Conservation (phyloP, 305 asterid genomes). For the Lippia alba region DNA sequence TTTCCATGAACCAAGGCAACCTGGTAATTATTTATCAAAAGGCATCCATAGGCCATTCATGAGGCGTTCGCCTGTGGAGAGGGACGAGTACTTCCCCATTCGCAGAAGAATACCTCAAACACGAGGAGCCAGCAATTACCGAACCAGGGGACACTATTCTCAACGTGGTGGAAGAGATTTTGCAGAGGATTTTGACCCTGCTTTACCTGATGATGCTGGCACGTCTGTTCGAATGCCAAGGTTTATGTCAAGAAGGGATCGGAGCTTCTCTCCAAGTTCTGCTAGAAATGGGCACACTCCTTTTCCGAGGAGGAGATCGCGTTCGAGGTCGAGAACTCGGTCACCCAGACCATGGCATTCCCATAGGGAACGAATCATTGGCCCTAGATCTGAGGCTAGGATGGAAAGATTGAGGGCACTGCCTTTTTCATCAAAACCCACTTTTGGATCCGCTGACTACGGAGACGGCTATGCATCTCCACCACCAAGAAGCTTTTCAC, state of each 20-base stretch:
- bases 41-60: slow-evolving; percentile 50
- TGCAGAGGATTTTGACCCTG: slow-evolving; percentile 52
- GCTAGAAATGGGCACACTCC: slow-evolving; percentile 46
- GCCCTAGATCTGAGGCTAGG: slow-evolving; percentile 56
- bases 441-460: slow-evolving; percentile 56
- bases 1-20: slow-evolving; percentile 53
- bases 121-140: slow-evolving; percentile 43
- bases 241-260: slow-evolving; percentile 57
- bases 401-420: slow-evolving; percentile 53
- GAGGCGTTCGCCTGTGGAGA: slow-evolving; percentile 60
- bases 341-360: slow-evolving; percentile 76
- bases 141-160: slow-evolving; percentile 57
- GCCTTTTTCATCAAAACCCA: slow-evolving; percentile 52
- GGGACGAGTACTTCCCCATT: slow-evolving; percentile 54
- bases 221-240: slow-evolving; percentile 48
- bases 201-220: slow-evolving; percentile 45
- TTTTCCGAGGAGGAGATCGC: slow-evolving; percentile 54
- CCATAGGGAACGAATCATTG: slow-evolving; percentile 53
- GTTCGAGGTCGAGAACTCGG: slow-evolving; percentile 83
- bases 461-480: slow-evolving; percentile 58
- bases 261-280: slow-evolving; percentile 55
- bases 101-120: slow-evolving; percentile 50
- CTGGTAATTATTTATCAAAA: slow-evolving; percentile 48
- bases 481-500: slow-evolving; percentile 58
- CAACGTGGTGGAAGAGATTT: slow-evolving; percentile 51